Evolutionary conservation across 352 stramenopile genomes (phyloP), one percentile per base, ranked within the genome.

Genomic region (Hyaloperonospora brassicae): DNA sequence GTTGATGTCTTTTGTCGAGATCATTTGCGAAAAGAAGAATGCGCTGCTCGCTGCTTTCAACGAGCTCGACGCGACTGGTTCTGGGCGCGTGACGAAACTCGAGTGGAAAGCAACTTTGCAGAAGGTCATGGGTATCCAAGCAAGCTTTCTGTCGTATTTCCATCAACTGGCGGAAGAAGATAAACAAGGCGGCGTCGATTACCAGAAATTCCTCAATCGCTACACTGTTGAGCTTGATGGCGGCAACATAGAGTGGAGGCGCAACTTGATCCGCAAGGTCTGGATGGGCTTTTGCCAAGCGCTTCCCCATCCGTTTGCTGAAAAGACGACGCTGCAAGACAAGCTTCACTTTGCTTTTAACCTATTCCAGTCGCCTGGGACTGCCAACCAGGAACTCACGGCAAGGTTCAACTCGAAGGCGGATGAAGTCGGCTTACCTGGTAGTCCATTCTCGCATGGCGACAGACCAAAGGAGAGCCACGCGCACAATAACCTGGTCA

Each of bases 1-100:
- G 12, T 55, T 93, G 40, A 87, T 87, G 74, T 90, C 79, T 41
- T 59, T 93, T 9, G 69, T 83, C 10, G 79, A 93, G 41, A 61
- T 93, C 2, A 82, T 93, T 49, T 86, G 83, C 21, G 79, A 93
- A 52, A 90, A 90, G 56, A 87, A 87, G 50, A 76, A 68, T 24
- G 57, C 65, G 14, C 47, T 93, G 1, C 42, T 75, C 6, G 52
- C 70, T 41, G 70, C 68, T 36, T 89, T 89, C 45, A 74, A 52
- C 3, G 67, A 74, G 13, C 12, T 71, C 1, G 80, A 87, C 50
- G 61, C 45, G 0, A 25, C 55, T 0, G 54, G 55, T 5, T 71
- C 63, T 25, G 81, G 77, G 2, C 58, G 64, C 5, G 66, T 89
- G 11, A 75, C 73, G 3, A 88, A 84, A 34, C 48, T 93, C 0